Percentiles rank a stretch among this genome's conserved stretches.
Evolutionary conservation across 768 basidiomycete genomes (phyloP).

Genomic region (Suillus decipiens): DNA sequence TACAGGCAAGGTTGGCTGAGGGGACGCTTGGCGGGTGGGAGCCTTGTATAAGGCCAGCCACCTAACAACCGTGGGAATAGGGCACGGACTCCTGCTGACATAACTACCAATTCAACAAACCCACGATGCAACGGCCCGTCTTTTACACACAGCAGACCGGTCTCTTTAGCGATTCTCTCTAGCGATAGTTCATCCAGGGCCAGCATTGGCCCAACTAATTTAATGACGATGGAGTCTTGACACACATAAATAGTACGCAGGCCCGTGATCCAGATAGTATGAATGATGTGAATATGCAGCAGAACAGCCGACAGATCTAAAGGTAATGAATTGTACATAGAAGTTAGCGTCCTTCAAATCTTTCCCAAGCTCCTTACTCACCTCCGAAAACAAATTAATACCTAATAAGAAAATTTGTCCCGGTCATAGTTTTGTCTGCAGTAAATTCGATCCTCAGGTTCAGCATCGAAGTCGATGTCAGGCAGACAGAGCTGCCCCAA

Average conservation of each 20-base stretch:
- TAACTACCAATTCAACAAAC: constrained; percentile 36
- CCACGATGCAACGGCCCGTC: constrained; percentile 1
- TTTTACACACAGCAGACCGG: background rate
- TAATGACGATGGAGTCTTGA: constrained; percentile 1
- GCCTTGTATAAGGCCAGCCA: constrained; percentile 36
- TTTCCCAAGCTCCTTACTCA: constrained; percentile 3
- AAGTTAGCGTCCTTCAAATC: background rate
- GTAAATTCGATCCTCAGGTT: constrained; percentile 14
- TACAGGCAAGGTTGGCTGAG: constrained; percentile 38
- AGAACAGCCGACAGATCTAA: background rate
- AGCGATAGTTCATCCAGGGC: background rate
- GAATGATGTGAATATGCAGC: background rate
- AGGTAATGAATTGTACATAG: background rate
- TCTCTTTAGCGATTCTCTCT: constrained; percentile 3
- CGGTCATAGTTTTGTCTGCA: background rate
- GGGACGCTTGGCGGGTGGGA: constrained; percentile 39
- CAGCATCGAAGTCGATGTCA: constrained; percentile 29
- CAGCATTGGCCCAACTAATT: background rate
- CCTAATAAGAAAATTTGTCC: background rate
- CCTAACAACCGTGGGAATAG: constrained; percentile 36
- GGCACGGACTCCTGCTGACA: constrained; percentile 37
- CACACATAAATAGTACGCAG: constrained; percentile 7
- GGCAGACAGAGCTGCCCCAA: constrained; percentile 57
- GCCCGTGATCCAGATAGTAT: background rate
- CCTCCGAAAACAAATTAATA: background rate